Base-by-base conservation (phyloP, 2,329 filamentous ascomycete genomes). In the Colletotrichum abscissum region DNA sequence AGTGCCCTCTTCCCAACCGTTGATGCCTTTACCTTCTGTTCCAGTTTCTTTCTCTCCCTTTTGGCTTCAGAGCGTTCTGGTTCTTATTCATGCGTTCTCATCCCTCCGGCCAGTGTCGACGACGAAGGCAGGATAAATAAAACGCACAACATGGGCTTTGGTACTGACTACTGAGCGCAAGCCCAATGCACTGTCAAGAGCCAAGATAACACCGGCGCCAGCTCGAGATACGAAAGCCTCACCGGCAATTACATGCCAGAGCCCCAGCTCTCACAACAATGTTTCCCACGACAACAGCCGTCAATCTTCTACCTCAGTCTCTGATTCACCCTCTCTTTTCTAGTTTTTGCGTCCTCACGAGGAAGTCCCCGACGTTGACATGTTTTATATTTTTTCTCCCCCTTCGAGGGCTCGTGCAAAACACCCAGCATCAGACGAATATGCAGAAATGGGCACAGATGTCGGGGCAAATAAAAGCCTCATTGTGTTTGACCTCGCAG, bases 391-490 rank as follows among this genome's bases (percentile, higher is more conserved):
- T 30, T 33, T 11, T 3, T 24, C 26, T 42, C 38, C 46, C 35
- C n/a, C 60, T 33, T 54, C n/a, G 11, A 63, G 26, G 69, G 46
- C 63, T 52, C 60, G 60, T 28, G 67, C 60, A 69, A 60, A 70
- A 65, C 57, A 70, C 60, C 24, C 24, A 38, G 46, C 67, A 73
- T 73, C 67, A 26, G 71, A 73, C 22, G 67, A 49, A 70, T 66
- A 70, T 65, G 68, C 67, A n/a, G 42, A 55, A 63, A 33, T 11
- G 49, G 60, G 70, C 70, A 73, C 70, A 65, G 70, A 70, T 73
- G 55, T 46, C 46, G 56, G 33, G 26, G 59, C 30, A n/a, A 49
- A 33, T 33, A 24, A 52, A 49, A 24, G 28, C 11, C 38, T 59
- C 65, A 58, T 63, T 68, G 65, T 42, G 26, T 69, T 72, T 63